Base-by-base conservation (phyloP, 441 rosid species). In the Corymbia citriodora region DNA sequence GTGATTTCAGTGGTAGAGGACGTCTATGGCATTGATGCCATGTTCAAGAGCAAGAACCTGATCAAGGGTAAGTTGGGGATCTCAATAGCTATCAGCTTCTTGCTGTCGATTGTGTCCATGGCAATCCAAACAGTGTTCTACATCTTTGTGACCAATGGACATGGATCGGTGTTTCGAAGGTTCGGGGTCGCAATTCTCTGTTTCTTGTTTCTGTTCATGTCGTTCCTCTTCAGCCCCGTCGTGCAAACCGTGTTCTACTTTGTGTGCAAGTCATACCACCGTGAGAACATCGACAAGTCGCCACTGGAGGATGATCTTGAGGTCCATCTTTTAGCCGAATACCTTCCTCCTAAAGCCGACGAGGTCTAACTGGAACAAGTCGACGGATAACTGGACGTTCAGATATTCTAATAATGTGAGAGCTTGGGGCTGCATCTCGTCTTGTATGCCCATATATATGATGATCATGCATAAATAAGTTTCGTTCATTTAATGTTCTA, bases 21-120 rank as follows among this genome's bases (percentile, higher is more conserved):
- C 57, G n/a, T 40, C 19, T 79, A 89, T 48, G 90, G 90, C 10
- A 33, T 79, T 0, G 55, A 50, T 11, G 87, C 90, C n/a, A 89
- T 89, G 90, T 70, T 54, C 90, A 89, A 89, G 90, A 89, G 90
- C 48, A 74, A 81, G 61, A 40, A 70, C 6, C 90, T 89, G 65
- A 55, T 89, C 55, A 89, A 72, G 21, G 90, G 90, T 29, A 89
- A 89, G 52, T 16, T 17, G 40, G 53, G 61, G 4, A 45, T 31
- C 72, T 63, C 72, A 63, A 1, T 14, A 29, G 90, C 61, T 49
- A 45, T 89, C 68, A 53, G 36, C 45, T 72, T 89, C 65, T 74
- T 89, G 54, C 55, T 27, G 21, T 21, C 29, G 55, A 59, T 40
- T 4, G 59, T 27, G 52, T 55, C 49, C 54, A 9, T 55, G 52